Evolutionary conservation across 2,329 filamentous ascomycete species (phyloP).

Genomic region (Trichoderma sp.): DNA sequence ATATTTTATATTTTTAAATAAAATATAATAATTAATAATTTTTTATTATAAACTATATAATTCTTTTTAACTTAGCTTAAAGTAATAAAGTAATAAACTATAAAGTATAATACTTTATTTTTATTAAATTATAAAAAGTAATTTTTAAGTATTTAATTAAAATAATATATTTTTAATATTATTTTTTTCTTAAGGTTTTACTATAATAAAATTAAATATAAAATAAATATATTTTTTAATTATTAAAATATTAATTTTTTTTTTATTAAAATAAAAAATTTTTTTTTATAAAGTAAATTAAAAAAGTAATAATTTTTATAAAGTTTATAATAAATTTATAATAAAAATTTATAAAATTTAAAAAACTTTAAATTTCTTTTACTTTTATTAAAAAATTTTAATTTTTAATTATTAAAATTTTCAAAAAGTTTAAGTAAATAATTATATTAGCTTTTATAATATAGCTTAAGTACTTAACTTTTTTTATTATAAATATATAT

Average conservation of each 20-base stretch:
- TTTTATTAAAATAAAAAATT: too few species aligned
- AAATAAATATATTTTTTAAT: background rate
- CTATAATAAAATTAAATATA: background rate
- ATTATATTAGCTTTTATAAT: too few species aligned
- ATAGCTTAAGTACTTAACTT: too few species aligned
- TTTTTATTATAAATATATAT: too few species aligned
- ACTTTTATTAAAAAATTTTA: too few species aligned
- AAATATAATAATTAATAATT: background rate
- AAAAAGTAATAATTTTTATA: background rate
- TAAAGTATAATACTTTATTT: too few species aligned
- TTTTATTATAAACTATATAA: conserved; percentile 3
- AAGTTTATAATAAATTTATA: background rate
- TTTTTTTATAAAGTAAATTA: too few species aligned
- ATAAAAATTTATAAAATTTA: too few species aligned
- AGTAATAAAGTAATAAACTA: too few species aligned
- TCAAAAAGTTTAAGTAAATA: too few species aligned
- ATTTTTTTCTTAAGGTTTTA: background rate
- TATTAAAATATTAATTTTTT: background rate
- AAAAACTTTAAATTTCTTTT: too few species aligned
- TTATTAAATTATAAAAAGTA: background rate
- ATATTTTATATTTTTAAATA: background rate
- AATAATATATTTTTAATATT: background rate
- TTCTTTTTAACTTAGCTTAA: background rate
- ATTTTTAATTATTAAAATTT: too few species aligned
- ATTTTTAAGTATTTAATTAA: background rate